phyloP scores from a whole-genome alignment of 106 monocot species.

The Iris macrosiphon region DNA sequence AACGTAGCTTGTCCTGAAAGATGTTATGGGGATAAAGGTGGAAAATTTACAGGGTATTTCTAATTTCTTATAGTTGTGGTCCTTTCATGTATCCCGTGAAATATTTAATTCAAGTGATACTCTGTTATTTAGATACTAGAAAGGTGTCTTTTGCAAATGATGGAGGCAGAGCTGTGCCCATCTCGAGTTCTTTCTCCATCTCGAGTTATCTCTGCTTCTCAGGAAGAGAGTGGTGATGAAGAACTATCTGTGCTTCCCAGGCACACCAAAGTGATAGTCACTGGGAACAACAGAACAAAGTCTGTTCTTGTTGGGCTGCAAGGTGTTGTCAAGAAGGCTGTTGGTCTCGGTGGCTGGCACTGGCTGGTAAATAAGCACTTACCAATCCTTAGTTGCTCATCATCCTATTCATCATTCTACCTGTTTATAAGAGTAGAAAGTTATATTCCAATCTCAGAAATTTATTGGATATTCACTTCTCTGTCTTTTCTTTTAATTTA shows the following conservation, averaged over 20 bases:
- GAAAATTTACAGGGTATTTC: neutral
- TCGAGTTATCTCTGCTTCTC: slow-evolving; percentile 28
- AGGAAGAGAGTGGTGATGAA: slow-evolving; percentile 83
- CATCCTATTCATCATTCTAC: too few species aligned
- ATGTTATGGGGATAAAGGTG: too few species aligned
- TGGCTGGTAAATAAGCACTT: slow-evolving; percentile 53
- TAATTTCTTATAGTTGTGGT: neutral
- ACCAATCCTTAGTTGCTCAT: neutral
- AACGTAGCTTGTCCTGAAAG: too few species aligned
- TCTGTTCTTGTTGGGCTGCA: slow-evolving; percentile 85
- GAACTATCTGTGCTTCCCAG: slow-evolving; percentile 81
- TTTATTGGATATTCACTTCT: too few species aligned
- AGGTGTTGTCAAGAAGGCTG: slow-evolving; percentile 89
- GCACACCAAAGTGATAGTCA: slow-evolving; percentile 88
- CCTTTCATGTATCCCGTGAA: neutral
- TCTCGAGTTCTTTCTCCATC: too few species aligned
- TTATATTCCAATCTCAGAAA: too few species aligned
- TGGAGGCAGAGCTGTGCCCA: slow-evolving; percentile 58
- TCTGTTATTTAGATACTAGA: neutral
- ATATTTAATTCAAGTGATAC: neutral
- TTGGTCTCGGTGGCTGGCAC: slow-evolving; percentile 91
- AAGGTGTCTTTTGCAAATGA: neutral
- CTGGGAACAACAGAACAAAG: slow-evolving; percentile 87
- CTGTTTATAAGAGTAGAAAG: too few species aligned
- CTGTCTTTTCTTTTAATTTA: too few species aligned